Conservation (phyloP, 1,284 basidiomycete genomes). For the Peniophora sp. region DNA sequence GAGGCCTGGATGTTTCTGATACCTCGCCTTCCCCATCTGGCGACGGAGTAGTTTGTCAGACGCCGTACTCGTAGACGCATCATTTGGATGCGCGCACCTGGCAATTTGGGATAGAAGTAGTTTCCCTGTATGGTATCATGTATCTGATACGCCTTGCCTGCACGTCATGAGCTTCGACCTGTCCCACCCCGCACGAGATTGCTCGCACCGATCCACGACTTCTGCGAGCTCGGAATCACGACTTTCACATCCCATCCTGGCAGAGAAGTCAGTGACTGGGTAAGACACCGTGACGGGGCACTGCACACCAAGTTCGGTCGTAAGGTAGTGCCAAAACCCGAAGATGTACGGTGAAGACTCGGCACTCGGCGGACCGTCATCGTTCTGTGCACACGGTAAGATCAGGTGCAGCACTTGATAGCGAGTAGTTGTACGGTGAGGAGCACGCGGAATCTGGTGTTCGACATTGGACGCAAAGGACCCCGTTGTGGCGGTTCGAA, state of each 20-base stretch:
- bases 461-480: too few relatives aligned
- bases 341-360: slow-evolving; percentile 78
- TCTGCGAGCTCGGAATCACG: slow-evolving; percentile 82
- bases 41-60: slow-evolving; percentile 4
- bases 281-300: too few relatives aligned
- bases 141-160: slow-evolving; percentile 82
- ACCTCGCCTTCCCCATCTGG: slow-evolving; percentile 70
- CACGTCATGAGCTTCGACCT: slow-evolving; percentile 4
- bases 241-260: slow-evolving; percentile 83
- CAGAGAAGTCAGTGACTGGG: slow-evolving; percentile 4
- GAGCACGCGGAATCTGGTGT: too few relatives aligned
- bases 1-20: slow-evolving; percentile 49
- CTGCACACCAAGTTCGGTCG: slow-evolving; percentile 48
- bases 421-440: too few relatives aligned
- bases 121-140: slow-evolving; percentile 66
- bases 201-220: slow-evolving; percentile 77
- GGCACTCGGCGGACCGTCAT: slow-evolving; percentile 78
- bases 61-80: background rate
- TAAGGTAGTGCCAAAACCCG: slow-evolving; percentile 67
- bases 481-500: too few relatives aligned
- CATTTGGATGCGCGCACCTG: slow-evolving; percentile 28
- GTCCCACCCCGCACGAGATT: slow-evolving; percentile 3
- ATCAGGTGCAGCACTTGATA: too few relatives aligned
- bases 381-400: slow-evolving; percentile 45
- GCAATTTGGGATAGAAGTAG: slow-evolving; percentile 76